phyloP scores from a whole-genome alignment of 192 early-diverging fungal genomes.

The Rhizophlyctis rosea region DNA sequence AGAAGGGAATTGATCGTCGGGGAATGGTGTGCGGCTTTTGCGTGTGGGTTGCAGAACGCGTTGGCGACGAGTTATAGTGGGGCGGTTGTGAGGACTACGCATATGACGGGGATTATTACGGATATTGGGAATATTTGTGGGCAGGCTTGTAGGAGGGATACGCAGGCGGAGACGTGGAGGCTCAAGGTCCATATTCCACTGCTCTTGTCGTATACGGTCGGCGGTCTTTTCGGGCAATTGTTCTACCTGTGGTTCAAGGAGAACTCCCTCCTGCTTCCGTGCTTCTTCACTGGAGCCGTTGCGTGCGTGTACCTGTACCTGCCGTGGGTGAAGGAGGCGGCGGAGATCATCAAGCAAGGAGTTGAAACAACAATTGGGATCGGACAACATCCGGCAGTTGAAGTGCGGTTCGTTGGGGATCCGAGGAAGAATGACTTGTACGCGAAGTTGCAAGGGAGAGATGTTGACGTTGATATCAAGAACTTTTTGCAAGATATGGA shows the following conservation, averaged over 20 bases:
- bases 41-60: constrained; percentile 57
- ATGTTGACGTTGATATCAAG: constrained; percentile 35
- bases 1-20: constrained; percentile 44
- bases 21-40: constrained; percentile 58
- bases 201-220: constrained; percentile 40
- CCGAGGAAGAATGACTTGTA: constrained; percentile 30
- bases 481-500: constrained; percentile 33
- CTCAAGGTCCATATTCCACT: constrained; percentile 54
- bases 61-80: constrained; percentile 54
- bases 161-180: constrained; percentile 48
- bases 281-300: constrained; percentile 44
- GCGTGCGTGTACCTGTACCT: constrained; percentile 42
- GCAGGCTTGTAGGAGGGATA: constrained; percentile 46
- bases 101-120: constrained; percentile 56
- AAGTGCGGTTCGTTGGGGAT: constrained; percentile 33
- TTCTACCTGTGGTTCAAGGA: constrained; percentile 28
- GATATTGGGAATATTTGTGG: constrained; percentile 62
- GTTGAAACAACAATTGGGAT: constrained; percentile 12
- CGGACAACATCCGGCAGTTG: constrained; percentile 25
- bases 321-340: constrained; percentile 45
- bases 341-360: constrained; percentile 25
- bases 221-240: constrained; percentile 39
- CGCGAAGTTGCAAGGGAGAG: constrained; percentile 12
- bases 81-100: constrained; percentile 53
- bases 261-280: constrained; percentile 42